Evolutionary conservation across 169 alveolate genomes (phyloP).

Genomic region (Plasmodium inui): DNA sequence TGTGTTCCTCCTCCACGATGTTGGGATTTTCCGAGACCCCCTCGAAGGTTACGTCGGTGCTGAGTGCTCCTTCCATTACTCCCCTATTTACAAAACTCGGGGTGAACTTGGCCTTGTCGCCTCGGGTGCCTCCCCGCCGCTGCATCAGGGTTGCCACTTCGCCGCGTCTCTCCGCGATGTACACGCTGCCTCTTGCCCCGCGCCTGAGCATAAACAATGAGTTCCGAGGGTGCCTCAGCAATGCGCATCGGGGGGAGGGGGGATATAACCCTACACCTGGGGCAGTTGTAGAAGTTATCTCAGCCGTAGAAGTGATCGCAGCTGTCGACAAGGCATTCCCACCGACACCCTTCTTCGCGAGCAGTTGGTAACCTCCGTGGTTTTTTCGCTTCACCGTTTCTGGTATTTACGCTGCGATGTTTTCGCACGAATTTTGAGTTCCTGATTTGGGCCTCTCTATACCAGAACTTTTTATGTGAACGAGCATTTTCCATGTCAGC

Average conservation of each 20-base stretch:
- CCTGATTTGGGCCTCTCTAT: neutral
- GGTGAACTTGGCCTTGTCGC: neutral
- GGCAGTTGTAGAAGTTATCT: neutral
- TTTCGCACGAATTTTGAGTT: neutral
- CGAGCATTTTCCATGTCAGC: no score
- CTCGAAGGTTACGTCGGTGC: constrained; percentile 20
- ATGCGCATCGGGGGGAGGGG: neutral
- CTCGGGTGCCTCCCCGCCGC: neutral
- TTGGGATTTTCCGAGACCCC: constrained; percentile 89
- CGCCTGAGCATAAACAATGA: neutral
- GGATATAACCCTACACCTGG: neutral
- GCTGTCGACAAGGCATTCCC: neutral
- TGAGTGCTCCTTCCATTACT: neutral
- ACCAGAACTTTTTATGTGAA: no score
- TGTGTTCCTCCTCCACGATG: constrained; percentile 92
- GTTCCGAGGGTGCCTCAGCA: neutral
- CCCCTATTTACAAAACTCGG: neutral
- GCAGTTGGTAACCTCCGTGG: neutral
- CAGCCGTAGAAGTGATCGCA: no score
- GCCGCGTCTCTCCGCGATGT: neutral
- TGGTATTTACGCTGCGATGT: neutral
- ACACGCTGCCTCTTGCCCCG: neutral
- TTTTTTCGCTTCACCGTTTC: neutral
- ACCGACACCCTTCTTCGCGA: neutral
- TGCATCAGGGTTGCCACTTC: neutral